phyloP scores from a whole-genome alignment of 2,329 filamentous ascomycete species.

The Drechslerella stenobrocha region DNA sequence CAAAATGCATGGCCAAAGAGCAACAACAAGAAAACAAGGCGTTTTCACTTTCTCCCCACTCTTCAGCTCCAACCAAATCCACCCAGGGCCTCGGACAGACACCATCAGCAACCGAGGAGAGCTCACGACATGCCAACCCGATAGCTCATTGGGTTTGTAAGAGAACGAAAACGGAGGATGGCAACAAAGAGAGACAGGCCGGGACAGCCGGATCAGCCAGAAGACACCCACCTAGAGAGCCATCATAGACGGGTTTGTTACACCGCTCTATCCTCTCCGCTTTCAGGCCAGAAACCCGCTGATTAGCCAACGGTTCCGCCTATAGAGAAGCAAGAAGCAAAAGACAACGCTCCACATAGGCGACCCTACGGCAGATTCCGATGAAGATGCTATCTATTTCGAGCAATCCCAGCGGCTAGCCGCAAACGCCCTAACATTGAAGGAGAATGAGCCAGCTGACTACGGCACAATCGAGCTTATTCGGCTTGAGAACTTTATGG shows the following conservation, averaged over 20 bases:
- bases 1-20: no score
- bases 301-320: conserved; percentile 7
- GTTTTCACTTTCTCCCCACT: neutral
- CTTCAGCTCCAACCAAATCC: no score
- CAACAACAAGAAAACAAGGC: no score
- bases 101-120: no score
- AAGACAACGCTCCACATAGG: neutral
- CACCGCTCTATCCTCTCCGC: neutral
- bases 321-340: conserved; percentile 27
- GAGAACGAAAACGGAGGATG: conserved; percentile 5
- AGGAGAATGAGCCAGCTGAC: conserved; percentile 35
- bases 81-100: no score
- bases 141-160: neutral
- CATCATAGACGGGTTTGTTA: conserved; percentile 14
- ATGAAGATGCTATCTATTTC: conserved; percentile 37
- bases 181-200: conserved; percentile 19
- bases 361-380: conserved; percentile 7
- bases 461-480: conserved; percentile 40
- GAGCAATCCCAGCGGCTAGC: conserved; percentile 32
- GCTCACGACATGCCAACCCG: neutral
- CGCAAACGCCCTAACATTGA: neutral
- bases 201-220: conserved; percentile 13
- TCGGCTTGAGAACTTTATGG: conserved; percentile 44
- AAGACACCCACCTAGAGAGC: neutral
- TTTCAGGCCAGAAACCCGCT: neutral